Conservation (phyloP, 805 yeast species). For the Candida suzukii region DNA sequence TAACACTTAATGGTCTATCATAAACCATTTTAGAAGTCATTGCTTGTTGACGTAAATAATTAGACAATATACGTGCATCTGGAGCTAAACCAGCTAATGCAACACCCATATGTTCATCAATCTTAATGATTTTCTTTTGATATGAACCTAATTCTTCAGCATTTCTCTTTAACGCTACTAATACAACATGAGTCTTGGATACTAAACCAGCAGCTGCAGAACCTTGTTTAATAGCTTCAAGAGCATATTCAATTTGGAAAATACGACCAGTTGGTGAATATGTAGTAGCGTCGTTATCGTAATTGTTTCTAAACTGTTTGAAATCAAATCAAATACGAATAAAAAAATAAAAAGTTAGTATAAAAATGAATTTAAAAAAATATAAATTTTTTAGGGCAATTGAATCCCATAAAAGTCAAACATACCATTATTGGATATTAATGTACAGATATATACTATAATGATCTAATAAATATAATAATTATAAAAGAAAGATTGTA, state of each 20-base stretch:
- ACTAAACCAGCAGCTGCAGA: constrained; percentile 94
- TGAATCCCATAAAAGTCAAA: too few species aligned
- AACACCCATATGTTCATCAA: constrained; percentile 90
- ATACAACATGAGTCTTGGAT: constrained; percentile 79
- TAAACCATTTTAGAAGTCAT: constrained; percentile 80
- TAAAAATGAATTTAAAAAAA: too few species aligned
- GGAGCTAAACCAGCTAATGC: constrained; percentile 98
- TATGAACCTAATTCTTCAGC: constrained; percentile 97
- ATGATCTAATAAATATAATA: too few species aligned
- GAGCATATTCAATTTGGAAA: constrained; percentile 84
- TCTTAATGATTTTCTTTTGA: constrained; percentile 86
- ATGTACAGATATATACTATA: too few species aligned
- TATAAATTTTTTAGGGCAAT: background rate
- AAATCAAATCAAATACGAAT: background rate
- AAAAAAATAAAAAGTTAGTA: background rate
- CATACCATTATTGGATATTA: too few species aligned
- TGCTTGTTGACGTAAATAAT: constrained; percentile 84
- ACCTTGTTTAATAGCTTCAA: constrained; percentile 96
- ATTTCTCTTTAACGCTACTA: constrained; percentile 91
- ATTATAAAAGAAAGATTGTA: too few species aligned
- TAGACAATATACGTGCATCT: constrained; percentile 91
- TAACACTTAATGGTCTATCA: constrained; percentile 77
- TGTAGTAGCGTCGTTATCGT: constrained; percentile 97
- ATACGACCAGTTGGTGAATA: constrained; percentile 93
- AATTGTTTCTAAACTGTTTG: constrained; percentile 90